A percentile compares a stretch with the other conserved stretches of the same genome.
Evolutionary conservation across 129 eudicot genomes (phyloP).

Genomic region (Arctium minus): DNA sequence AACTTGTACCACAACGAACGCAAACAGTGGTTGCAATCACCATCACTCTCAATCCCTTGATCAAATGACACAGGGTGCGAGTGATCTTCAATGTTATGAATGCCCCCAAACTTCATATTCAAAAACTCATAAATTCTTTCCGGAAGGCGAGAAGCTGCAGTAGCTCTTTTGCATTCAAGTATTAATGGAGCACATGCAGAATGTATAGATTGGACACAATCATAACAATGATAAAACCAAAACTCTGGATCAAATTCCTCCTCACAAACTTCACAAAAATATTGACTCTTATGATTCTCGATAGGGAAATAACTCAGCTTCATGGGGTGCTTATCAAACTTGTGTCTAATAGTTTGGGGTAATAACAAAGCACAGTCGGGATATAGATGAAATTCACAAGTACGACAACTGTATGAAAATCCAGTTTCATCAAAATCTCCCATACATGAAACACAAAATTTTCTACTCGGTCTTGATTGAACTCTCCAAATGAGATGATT

Average conservation of each 20-base stretch:
- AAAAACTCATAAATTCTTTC: not conserved
- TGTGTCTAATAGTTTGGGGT: not conserved
- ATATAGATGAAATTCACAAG: not conserved
- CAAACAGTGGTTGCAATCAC: not conserved
- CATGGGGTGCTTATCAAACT: slow-evolving; percentile 6
- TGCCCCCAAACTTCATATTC: slow-evolving; percentile 3
- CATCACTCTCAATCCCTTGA: not conserved
- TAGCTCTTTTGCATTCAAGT: not conserved
- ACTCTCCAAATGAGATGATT: not conserved
- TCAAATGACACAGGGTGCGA: not conserved
- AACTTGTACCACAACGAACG: not conserved
- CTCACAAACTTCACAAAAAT: slow-evolving; percentile 14
- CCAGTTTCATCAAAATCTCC: not conserved
- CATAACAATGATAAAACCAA: slow-evolving; percentile 8
- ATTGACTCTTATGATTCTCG: not conserved
- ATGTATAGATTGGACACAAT: not conserved
- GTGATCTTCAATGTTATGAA: not conserved
- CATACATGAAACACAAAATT: not conserved
- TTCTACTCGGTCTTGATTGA: no score
- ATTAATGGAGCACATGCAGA: not conserved
- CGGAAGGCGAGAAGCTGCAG: no score
- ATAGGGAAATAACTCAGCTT: not conserved
- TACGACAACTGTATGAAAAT: not conserved
- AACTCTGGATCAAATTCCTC: not conserved
- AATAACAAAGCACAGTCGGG: not conserved